Evolutionary conservation across 2,329 filamentous ascomycete genomes (phyloP), one percentile per base, ranked within the genome.

Genomic region (Neonectria magnoliae): DNA sequence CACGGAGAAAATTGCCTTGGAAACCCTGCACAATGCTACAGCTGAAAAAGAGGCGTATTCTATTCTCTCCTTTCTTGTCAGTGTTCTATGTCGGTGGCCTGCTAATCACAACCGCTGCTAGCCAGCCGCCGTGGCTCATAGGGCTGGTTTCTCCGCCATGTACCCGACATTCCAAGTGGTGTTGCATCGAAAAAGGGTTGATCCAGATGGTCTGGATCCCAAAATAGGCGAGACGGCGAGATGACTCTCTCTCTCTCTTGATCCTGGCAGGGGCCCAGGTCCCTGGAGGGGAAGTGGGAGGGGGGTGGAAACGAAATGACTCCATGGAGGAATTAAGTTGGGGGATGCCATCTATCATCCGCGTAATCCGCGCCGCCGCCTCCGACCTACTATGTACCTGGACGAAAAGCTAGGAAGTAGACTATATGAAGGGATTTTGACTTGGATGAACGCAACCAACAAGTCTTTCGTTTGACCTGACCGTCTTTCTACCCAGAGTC

Each of bases 221-320:
- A 31, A 64, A 70, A 68, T 72, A 70, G 70, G 62, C 63, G 68
- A 70, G 70, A 55, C 63, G 50, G 48, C 58, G 18, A 60, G 44
- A 55, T 45, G 55, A 53, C 52, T 44, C 52, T 42, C 44, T 58
- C 52, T 44, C 52, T 42, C 44, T 58, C 52, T 20, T 45, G 45
- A 45, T 31, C 33, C 36, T 13, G 52, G 44, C 62, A 51, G 62
- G 62, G 63, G 31, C 44, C 29, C n/a, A 25, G n/a, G 18, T 22
- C 13, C 13, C 33, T 16, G 33, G 44, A 44, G 27, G 42, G 54
- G 54, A 57, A 50, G 53, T 52, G 45, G 51, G 60, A 63, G 60
- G 60, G 60, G 60, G 56, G 29, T 44, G 51, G 59, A 56, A 55
- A 64, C 56, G 61, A 59, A 33, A 64, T 64, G 61, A 59, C 51